These are phyloP conservation scores for Cryptococcus floricola DNA, from an alignment of 1,284 basidiomycete species.

Conservation along the genomic window DNA sequence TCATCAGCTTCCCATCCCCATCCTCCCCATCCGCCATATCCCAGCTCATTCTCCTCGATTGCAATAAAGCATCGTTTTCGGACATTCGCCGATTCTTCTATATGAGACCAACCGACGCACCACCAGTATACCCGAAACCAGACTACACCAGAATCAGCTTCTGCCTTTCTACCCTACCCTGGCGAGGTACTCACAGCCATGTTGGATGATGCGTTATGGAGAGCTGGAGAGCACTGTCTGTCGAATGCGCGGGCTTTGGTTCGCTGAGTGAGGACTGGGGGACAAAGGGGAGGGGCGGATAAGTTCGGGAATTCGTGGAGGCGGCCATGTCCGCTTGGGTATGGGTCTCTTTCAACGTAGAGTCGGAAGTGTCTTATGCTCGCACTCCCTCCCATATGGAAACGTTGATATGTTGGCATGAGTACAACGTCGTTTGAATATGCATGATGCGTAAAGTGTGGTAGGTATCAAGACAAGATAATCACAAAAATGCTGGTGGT, in stretches of 20 bases:
- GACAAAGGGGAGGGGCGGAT: no score
- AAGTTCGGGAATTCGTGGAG: no score
- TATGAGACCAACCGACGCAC: conserved; percentile 44
- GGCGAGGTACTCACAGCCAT: conserved; percentile 18
- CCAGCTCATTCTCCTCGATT: neutral
- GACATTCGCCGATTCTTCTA: neutral
- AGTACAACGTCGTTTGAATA: no score
- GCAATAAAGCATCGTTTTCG: neutral
- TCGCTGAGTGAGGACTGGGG: neutral
- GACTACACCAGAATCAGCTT: conserved; percentile 43
- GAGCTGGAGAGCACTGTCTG: neutral
- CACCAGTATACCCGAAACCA: conserved; percentile 66
- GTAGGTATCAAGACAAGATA: no score
- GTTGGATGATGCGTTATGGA: neutral
- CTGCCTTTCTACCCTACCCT: neutral
- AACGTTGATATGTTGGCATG: no score
- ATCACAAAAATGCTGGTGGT: no score
- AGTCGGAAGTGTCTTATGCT: no score
- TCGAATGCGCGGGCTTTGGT: conserved; percentile 13
- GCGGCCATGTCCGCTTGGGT: no score
- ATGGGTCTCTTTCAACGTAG: no score
- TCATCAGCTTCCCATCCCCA: neutral
- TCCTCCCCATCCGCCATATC: neutral
- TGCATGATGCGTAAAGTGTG: no score
- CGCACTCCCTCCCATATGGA: no score